A percentile compares a stretch with the other conserved stretches of the same genome.
Evolutionary conservation across 495 filamentous ascomycete genomes (phyloP).

Genomic region (Schizothecium vesticola): DNA sequence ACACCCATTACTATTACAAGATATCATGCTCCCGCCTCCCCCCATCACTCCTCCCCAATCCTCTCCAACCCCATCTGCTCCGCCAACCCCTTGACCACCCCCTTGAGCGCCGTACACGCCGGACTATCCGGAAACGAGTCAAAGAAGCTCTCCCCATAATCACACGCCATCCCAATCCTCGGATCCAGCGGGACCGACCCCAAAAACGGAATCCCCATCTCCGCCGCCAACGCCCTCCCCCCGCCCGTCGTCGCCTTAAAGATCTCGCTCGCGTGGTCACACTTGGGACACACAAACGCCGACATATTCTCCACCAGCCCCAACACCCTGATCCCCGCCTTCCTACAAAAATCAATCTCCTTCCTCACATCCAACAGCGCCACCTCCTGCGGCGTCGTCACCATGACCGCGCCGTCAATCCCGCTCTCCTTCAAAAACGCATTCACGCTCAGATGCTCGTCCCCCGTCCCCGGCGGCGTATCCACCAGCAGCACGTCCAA

Average conservation of each 20-base stretch:
- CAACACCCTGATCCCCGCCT: conserved; percentile 82
- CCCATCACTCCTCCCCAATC: conserved; percentile 35
- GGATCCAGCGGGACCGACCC: conserved; percentile 92
- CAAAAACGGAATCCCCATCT: conserved; percentile 80
- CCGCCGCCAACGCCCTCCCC: conserved; percentile 68
- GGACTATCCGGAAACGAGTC: conserved; percentile 89
- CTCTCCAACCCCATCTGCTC: conserved; percentile 53
- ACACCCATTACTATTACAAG: background rate
- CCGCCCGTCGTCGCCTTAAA: conserved; percentile 92
- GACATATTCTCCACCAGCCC: conserved; percentile 98
- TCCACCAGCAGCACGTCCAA: conserved; percentile 90
- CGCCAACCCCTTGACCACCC: conserved; percentile 67
- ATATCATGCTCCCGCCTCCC: conserved; percentile 3
- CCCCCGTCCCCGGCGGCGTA: conserved; percentile 89
- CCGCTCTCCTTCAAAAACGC: conserved; percentile 79
- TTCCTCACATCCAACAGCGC: conserved; percentile 86
- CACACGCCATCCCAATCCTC: conserved; percentile 89
- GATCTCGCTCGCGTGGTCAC: conserved; percentile 73
- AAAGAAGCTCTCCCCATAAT: conserved; percentile 96
- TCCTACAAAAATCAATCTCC: conserved; percentile 94
- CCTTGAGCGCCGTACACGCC: conserved; percentile 69
- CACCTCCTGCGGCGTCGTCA: conserved; percentile 97
- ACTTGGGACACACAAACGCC: conserved; percentile 90
- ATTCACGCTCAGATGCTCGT: conserved; percentile 93
- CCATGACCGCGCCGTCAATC: conserved; percentile 86